Base-by-base conservation (phyloP, 2,329 filamentous ascomycete species). In the Xylariaceae sp. region DNA sequence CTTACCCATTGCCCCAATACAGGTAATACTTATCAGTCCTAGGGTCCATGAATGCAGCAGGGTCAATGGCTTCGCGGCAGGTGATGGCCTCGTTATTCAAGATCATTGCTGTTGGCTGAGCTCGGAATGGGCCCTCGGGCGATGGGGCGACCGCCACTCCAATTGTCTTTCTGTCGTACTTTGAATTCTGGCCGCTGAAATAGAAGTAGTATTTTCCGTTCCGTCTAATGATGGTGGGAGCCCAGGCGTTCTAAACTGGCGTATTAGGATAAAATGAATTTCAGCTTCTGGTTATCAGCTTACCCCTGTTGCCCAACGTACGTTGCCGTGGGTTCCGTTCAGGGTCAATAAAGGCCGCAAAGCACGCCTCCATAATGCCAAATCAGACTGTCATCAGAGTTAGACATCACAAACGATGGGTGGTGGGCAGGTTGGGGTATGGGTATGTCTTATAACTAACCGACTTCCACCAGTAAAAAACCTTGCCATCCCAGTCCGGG, bases 141-240 rank as follows among this genome's bases (percentile, higher is more conserved):
- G 72, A 73, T 44, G 79, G 71, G 1, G 76, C 72, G 0, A 80
- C 75, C 0, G 84, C 84, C 0, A 83, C 84, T 3, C 84, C 84
- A 32, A 86, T 83, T 3, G 80, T 81, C 50, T 84, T 76, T 57
- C 79, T 72, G 55, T 83, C 73, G 30, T 78, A 70, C 0, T 80
- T 80, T 0, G 82, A 80, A 40, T 75, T 75, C 15, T 77, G 66
- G 0, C 76, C 76, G 36, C 71, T 77, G 67, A 85, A 86, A 68
- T 83, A 85, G 26, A 87, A 79, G 61, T 84, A 86, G 68, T 80
- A 87, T 68, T 82, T 83, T 0, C 80, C 81, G 54, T 80, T 72
- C 47, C 80, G 80, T 46, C 72, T 69, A 1, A 80, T 80, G 2
- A 84, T 84, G 48, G 84, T 82, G 0, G 84, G 84, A 0, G 84